Conservation (phyloP, 1,284 basidiomycete genomes). For the Puccinia hordei region DNA sequence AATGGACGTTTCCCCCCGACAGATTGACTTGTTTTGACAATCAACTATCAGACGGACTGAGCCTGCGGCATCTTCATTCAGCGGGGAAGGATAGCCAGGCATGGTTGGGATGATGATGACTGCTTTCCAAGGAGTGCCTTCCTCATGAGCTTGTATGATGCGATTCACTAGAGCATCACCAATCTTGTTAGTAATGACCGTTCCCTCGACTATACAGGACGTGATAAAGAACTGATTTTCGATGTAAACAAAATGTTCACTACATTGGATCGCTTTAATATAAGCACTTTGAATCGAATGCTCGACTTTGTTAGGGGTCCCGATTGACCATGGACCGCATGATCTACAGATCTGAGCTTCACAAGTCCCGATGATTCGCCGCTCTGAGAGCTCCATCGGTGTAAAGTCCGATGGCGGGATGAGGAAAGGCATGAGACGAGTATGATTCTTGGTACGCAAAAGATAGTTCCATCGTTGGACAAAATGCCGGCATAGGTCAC, state of each 20-base stretch:
- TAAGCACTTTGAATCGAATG: conserved; percentile 95
- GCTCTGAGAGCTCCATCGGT: conserved; percentile 73
- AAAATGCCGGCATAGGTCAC: conserved; percentile 93
- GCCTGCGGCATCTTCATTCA: conserved; percentile 88
- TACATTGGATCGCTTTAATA: conserved; percentile 80
- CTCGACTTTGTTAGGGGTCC: conserved; percentile 80
- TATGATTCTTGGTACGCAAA: conserved; percentile 89
- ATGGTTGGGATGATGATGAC: conserved; percentile 89
- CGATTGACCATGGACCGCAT: conserved; percentile 93
- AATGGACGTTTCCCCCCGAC: conserved; percentile 87
- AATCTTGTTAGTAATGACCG: conserved; percentile 87
- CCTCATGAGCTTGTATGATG: conserved; percentile 83
- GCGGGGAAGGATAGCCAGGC: conserved; percentile 89
- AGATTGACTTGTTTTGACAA: conserved; percentile 87
- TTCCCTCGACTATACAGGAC: conserved; percentile 83
- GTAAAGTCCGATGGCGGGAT: conserved; percentile 91
- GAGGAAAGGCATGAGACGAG: conserved; percentile 87
- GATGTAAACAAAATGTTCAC: conserved; percentile 89
- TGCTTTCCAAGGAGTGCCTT: conserved; percentile 82
- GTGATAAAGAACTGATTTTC: conserved; percentile 99
- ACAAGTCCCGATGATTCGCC: conserved; percentile 90
- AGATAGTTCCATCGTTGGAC: conserved; percentile 91
- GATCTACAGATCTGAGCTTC: conserved; percentile 96
- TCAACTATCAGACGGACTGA: conserved; percentile 89
- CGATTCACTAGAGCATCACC: conserved; percentile 90